A percentile compares a stretch with the other conserved stretches of the same genome.
phyloP scores from a whole-genome alignment of 2,329 filamentous ascomycete species.

The Pseudogymnoascus sp. region DNA sequence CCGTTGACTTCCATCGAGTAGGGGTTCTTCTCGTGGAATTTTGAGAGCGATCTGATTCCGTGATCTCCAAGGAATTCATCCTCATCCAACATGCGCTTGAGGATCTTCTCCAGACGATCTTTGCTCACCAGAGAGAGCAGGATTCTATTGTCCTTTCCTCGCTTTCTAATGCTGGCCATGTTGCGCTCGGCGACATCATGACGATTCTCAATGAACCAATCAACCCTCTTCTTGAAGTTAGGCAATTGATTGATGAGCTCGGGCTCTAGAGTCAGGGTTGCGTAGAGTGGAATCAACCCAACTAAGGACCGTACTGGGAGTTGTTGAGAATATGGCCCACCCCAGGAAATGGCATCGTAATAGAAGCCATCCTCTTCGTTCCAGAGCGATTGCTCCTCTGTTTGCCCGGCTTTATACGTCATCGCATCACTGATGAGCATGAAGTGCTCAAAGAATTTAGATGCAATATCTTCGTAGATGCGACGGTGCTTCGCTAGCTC shows the following conservation, averaged over 20 bases:
- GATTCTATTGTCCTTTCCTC: constrained; percentile 83
- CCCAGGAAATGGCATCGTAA: constrained; percentile 96
- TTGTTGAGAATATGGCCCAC: constrained; percentile 86
- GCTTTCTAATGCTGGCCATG: constrained; percentile 84
- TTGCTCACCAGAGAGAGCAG: constrained; percentile 86
- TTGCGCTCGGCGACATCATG: constrained; percentile 85
- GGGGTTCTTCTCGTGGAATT: constrained; percentile 81
- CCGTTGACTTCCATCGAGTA: constrained; percentile 95
- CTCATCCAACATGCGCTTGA: constrained; percentile 88
- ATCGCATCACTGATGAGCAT: constrained; percentile 97
- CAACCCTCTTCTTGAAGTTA: constrained; percentile 82
- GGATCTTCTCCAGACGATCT: constrained; percentile 80
- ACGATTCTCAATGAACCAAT: constrained; percentile 90
- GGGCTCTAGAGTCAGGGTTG: constrained; percentile 84
- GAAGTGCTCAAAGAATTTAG: constrained; percentile 98
- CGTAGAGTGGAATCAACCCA: constrained; percentile 87
- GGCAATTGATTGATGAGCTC: constrained; percentile 89
- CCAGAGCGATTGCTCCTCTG: constrained; percentile 79
- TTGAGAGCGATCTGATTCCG: constrained; percentile 86
- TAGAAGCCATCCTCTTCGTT: constrained; percentile 97
- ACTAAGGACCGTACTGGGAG: constrained; percentile 87
- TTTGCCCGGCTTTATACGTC: constrained; percentile 67
- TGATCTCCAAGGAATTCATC: constrained; percentile 86
- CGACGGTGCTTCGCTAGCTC: constrained; percentile 92
- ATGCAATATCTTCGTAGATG: constrained; percentile 93